Evolutionary conservation across 257 asterid species (phyloP).

Genomic region (Eustoma russellianum): DNA sequence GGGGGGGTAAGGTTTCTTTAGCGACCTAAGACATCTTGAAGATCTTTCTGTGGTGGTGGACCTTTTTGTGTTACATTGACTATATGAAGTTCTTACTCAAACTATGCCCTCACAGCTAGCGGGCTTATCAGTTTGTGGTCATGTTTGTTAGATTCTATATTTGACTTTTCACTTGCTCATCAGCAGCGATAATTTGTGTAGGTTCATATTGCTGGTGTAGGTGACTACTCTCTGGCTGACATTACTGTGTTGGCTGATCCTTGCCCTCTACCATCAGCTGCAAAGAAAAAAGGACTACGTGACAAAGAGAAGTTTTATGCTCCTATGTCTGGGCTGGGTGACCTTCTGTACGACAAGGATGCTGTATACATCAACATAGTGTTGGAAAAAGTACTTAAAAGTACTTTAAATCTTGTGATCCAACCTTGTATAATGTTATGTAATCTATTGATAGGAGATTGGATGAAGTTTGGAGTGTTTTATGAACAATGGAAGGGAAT

Average conservation of each 20-base stretch:
- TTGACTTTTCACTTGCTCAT: background rate
- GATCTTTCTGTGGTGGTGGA: too few relatives aligned
- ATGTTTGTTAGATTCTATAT: background rate
- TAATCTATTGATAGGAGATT: too few relatives aligned
- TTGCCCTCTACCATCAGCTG: slow-evolving; percentile 95
- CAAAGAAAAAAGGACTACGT: slow-evolving; percentile 93
- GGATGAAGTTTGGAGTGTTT: too few relatives aligned
- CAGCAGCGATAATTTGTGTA: slow-evolving; percentile 21
- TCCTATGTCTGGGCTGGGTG: slow-evolving; percentile 98
- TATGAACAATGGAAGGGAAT: too few relatives aligned
- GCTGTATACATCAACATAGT: slow-evolving; percentile 95
- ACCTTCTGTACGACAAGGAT: slow-evolving; percentile 92
- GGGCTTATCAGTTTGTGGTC: background rate
- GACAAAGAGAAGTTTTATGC: slow-evolving; percentile 99
- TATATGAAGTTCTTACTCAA: too few relatives aligned
- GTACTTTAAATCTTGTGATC: too few relatives aligned
- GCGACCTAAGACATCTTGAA: too few relatives aligned
- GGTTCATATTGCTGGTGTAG: slow-evolving; percentile 99
- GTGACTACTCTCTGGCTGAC: slow-evolving; percentile 68
- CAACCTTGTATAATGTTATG: too few relatives aligned
- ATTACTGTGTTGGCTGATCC: slow-evolving; percentile 73
- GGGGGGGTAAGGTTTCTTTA: too few relatives aligned
- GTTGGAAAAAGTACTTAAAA: too few relatives aligned
- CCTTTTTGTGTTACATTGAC: too few relatives aligned
- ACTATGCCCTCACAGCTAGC: background rate